Evolutionary conservation across 2,329 filamentous ascomycete genomes (phyloP), one percentile per base, ranked within the genome.

Genomic region (Cladosporium oxysporum): DNA sequence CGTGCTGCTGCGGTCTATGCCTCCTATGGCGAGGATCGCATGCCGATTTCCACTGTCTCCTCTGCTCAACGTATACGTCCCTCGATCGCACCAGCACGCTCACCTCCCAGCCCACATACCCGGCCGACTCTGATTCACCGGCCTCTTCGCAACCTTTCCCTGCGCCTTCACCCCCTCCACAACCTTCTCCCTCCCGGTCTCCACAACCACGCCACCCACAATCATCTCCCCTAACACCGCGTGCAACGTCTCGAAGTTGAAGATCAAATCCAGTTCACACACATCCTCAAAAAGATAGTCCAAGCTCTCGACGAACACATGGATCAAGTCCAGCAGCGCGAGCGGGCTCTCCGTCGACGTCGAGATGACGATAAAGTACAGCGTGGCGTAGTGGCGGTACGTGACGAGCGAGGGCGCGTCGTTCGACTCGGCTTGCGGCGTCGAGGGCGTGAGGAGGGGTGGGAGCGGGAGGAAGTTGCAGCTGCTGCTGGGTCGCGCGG

Each of bases 281-380:
- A 99, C 95, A 77, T 99, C 97, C 81, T 98, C 95, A 76, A 99
- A 99, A 49, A 99, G 84, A 70, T 92, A 88, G 78, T 99, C 95
- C 41, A 99, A 86, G 0, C 94, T 90, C 80, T 99, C 95, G 69
- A 99, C 95, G 74, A 97, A 99, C 67, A 99, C 95, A 80, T 99
- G 95, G 70, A 99, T 98, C 64, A 99, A 83, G 79, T 99, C 95
- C 68, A 99, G 93, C 28, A 99, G 85, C 0, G 95, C 95, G 3
- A 99, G 89, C 0, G 95, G 95, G 0, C 92, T 97, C 80, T 99
- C 95, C 66, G 95, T 97, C 5, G 93, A 92, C 5, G 96, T 99
- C 41, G 91, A 95, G 75, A 99, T 99, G 77, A 99, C 84, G 79
- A 99, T 99, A 83, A 99, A 99, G 82, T 96, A 98, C 68, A 99